Percentiles rank a stretch among this genome's conserved stretches.
Conservation (phyloP, 176 grass and related monocot species). For the Alopecurus myosuroides region DNA sequence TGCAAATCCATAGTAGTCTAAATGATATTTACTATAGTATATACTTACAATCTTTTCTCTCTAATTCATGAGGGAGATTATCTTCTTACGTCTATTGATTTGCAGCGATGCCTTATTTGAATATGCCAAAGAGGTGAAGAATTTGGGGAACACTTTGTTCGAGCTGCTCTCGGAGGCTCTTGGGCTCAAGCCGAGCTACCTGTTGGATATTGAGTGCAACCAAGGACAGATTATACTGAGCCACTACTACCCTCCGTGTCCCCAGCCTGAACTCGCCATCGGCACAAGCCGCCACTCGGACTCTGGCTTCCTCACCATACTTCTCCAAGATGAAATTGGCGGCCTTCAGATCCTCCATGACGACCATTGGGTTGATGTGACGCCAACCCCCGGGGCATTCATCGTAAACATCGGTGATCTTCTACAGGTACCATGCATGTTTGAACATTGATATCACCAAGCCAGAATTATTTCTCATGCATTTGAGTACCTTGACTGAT, state of each 20-base stretch:
- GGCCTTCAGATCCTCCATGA: not conserved
- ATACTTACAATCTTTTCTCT: not conserved
- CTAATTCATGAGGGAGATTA: not conserved
- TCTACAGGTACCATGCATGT: too few species aligned
- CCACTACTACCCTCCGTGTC: constrained; percentile 72
- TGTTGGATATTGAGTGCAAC: constrained; percentile 57
- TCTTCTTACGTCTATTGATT: not conserved
- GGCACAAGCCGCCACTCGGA: not conserved
- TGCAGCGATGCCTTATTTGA: constrained; percentile 33
- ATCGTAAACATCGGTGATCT: not conserved
- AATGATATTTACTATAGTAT: too few species aligned
- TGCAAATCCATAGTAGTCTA: too few species aligned
- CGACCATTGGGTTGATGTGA: not conserved
- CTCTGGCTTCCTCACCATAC: not conserved
- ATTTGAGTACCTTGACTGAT: too few species aligned
- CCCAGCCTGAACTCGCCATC: constrained; percentile 55
- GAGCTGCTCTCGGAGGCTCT: constrained; percentile 56
- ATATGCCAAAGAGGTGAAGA: constrained; percentile 40
- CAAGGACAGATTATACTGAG: constrained; percentile 44
- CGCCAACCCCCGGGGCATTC: not conserved
- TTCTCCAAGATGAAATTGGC: not conserved
- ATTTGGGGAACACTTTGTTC: constrained; percentile 43
- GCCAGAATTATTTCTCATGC: not conserved
- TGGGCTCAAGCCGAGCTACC: constrained; percentile 40
- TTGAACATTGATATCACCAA: too few species aligned